Evolutionary conservation across 129 eudicot species (phyloP), one percentile per base, ranked within the genome.

Genomic region (Artemisia annua): DNA sequence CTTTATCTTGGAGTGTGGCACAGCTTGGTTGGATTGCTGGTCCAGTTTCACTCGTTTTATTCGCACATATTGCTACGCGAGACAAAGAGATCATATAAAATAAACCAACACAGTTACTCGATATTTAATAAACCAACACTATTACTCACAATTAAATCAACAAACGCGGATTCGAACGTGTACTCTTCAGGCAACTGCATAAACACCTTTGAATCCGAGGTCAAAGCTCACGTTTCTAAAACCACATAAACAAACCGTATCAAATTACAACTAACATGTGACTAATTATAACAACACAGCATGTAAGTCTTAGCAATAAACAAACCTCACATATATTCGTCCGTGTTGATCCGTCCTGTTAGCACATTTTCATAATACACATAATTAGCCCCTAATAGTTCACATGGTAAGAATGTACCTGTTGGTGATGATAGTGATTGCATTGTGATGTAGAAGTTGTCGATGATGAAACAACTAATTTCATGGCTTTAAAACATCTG

Each of bases 21-120:
- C 90, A 81, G 72, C 95, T 92, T 7, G 98, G 98, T 30, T 92
- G 98, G 96, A 61, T 92, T 75, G 92, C 90, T 11, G 96, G 95
- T 68, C 96, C 98, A 7, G 3, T 82, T 13, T 57, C 84, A 32
- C 81, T 20, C 22, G 22, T 20, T 20, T 20, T 20, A 20, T 20
- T 20, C 22, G 22, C 22, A 20, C 22, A n/a, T n/a, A n/a, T n/a
- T 22, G 24, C 24, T 22, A 22, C 24, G 24, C 24, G 24, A 22
- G 24, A 22, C 1, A 22, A 22, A 22, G 1, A 22, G 0, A 22
- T 22, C 24, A 22, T 22, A 22, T 22, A 22, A 22, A 22, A 22
- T 22, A 22, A 22, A 22, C 24, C 24, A 22, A 22, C n/a, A n/a
- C n/a, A n/a, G n/a, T 22, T 22, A 22, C 24, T 22, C 57, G 49